Percentiles rank a stretch among this genome's conserved stretches.
These are phyloP conservation scores for Bruguiera parviflora DNA, from an alignment of 345 rosid species.

Conservation along the genomic window DNA sequence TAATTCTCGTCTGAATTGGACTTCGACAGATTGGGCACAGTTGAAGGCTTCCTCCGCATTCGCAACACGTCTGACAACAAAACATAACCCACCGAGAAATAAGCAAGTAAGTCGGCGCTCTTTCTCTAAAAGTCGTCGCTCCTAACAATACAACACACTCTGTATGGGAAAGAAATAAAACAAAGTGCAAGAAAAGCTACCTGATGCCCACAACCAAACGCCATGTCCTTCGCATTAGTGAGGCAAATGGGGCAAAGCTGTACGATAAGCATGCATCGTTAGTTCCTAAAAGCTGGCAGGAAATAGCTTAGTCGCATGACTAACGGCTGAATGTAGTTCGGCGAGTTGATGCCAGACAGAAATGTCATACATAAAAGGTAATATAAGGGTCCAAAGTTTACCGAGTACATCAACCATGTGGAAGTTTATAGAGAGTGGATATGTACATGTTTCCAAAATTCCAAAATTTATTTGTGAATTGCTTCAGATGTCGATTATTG, in stretches of 20 bases:
- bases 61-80: slow-evolving; percentile 76
- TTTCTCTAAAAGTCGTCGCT: no score
- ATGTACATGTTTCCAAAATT: no score
- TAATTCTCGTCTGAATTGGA: slow-evolving; percentile 68
- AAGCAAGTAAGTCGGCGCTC: no score
- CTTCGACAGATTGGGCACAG: slow-evolving; percentile 81
- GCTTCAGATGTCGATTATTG: no score
- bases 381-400: no score
- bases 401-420: no score
- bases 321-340: neutral
- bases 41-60: slow-evolving; percentile 70
- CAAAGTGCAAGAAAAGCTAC: slow-evolving; percentile 28
- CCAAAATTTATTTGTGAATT: no score
- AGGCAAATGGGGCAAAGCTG: slow-evolving; percentile 93
- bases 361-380: neutral
- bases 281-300: neutral
- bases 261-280: slow-evolving; percentile 3
- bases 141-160: no score
- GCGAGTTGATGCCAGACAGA: neutral
- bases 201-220: slow-evolving; percentile 99
- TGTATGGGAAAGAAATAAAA: no score
- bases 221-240: slow-evolving; percentile 70
- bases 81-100: neutral
- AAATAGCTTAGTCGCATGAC: neutral
- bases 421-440: no score